Base-by-base conservation (phyloP, 2,329 filamentous ascomycete species). In the Penicillium sp. region DNA sequence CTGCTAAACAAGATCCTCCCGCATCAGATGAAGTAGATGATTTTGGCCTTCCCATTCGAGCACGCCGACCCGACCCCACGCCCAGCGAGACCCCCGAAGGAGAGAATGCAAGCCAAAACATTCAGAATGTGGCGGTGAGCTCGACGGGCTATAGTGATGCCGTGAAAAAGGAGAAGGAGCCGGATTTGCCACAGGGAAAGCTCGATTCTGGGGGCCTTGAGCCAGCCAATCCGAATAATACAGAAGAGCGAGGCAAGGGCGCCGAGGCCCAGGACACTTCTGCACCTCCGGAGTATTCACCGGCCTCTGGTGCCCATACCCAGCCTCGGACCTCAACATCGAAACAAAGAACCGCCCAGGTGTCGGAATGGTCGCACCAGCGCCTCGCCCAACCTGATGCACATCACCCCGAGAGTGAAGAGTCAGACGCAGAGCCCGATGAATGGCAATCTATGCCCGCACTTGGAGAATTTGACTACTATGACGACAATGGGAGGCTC, bases 371-470 rank as follows among this genome's bases (percentile, higher is more conserved):
- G 81, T 97, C 94, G 1, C 93, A 99, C 71, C 92, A 97, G 75
- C 86, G 88, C 63, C 76, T 92, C 48, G 83, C 86, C 10, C 77
- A 82, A 16, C 80, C 85, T 16, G 60, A 68, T 16, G 57, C 66
- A 10, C 58, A 60, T 5, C 60, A 80, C 41, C 71, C 73, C 11
- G 70, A 82, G 15, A 61, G 59, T 40, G 78, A 82, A 31, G 72
- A 78, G 13, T 78, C 83, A 45, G 77, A 81, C 13, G 75, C 83
- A 2, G 79, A 84, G 11, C 85, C 85, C 6, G 89, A 89, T n/a
- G 87, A 70, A 46, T 99, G 94, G 94, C 91, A 97, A 77, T 84
- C 86, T 3, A 99, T 99, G 94, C 94, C 93, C 2, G 87, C 94
- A 1, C 91, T 92, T 69, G 94, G 92, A 8, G 88, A 89, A 38